Evolutionary conservation across 2,329 filamentous ascomycete species (phyloP).

Genomic region (Colletotrichum sp.): DNA sequence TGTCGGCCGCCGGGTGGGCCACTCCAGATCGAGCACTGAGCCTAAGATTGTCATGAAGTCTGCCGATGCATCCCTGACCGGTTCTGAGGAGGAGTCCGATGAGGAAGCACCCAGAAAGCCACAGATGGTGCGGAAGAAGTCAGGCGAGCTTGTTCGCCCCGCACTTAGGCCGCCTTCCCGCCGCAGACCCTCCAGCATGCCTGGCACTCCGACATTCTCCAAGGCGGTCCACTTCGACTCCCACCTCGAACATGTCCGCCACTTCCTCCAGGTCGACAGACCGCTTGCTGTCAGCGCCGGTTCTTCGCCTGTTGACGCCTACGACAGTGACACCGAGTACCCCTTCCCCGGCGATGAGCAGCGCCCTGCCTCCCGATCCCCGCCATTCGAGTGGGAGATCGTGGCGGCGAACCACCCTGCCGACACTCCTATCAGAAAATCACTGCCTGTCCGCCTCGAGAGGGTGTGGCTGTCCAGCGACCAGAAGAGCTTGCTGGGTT

Average conservation of each 20-base stretch:
- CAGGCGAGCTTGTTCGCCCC: conserved; percentile 92
- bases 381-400: conserved; percentile 86
- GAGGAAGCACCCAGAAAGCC: conserved; percentile 66
- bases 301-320: conserved; percentile 87
- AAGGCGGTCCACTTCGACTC: conserved; percentile 99
- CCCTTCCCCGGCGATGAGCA: conserved; percentile 72
- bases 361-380: conserved; percentile 40
- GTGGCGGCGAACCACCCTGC: conserved; percentile 69
- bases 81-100: conserved; percentile 69
- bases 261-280: conserved; percentile 92
- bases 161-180: conserved; percentile 81
- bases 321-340: conserved; percentile 88
- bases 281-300: conserved; percentile 96
- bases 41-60: conserved; percentile 54
- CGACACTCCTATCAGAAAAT: conserved; percentile 65
- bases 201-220: conserved; percentile 91
- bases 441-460: conserved; percentile 79
- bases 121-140: conserved; percentile 97
- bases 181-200: conserved; percentile 92
- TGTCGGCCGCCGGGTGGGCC: conserved; percentile 47
- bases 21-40: conserved; percentile 63
- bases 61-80: conserved; percentile 52
- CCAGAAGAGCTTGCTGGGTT: conserved; percentile 85
- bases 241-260: conserved; percentile 92
- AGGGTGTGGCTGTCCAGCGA: conserved; percentile 86